Evolutionary conservation across 140 eudicot genomes (phyloP).

Genomic region (Stevia rebaudiana): DNA sequence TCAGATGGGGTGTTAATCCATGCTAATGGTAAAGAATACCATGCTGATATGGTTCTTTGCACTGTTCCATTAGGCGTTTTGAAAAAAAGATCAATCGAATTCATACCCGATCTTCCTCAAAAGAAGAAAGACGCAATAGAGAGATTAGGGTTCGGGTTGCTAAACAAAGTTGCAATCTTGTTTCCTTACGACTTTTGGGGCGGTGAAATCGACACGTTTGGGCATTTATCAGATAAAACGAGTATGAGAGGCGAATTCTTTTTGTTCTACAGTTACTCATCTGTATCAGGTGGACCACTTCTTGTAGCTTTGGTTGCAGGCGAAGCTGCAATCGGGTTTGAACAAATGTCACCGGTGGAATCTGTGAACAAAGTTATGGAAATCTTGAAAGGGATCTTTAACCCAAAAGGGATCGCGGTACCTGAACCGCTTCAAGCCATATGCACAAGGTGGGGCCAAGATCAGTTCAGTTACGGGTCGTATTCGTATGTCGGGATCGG

Average conservation of each 20-base stretch:
- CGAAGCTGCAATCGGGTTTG: constrained; percentile 85
- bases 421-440: constrained; percentile 86
- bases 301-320: constrained; percentile 91
- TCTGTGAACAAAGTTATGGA: constrained; percentile 71
- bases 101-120: constrained; percentile 84
- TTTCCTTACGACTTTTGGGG: constrained; percentile 99
- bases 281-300: constrained; percentile 96
- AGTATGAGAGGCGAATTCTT: constrained; percentile 89
- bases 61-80: constrained; percentile 87
- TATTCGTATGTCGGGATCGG: constrained; percentile 93
- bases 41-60: constrained; percentile 80
- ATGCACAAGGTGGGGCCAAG: constrained; percentile 99
- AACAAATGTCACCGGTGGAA: constrained; percentile 67
- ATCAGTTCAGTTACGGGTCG: constrained; percentile 73
- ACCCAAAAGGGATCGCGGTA: constrained; percentile 92
- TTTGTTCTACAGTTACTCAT: constrained; percentile 79
- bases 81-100: constrained; percentile 58
- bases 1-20: constrained; percentile 62
- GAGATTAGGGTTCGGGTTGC: constrained; percentile 82
- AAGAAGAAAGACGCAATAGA: constrained; percentile 80
- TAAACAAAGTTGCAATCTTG: constrained; percentile 90
- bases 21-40: constrained; percentile 74
- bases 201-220: constrained; percentile 93
- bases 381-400: constrained; percentile 75
- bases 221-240: constrained; percentile 80